Conservation (phyloP, 345 rosid genomes). For the Eutrema yunnanense region DNA sequence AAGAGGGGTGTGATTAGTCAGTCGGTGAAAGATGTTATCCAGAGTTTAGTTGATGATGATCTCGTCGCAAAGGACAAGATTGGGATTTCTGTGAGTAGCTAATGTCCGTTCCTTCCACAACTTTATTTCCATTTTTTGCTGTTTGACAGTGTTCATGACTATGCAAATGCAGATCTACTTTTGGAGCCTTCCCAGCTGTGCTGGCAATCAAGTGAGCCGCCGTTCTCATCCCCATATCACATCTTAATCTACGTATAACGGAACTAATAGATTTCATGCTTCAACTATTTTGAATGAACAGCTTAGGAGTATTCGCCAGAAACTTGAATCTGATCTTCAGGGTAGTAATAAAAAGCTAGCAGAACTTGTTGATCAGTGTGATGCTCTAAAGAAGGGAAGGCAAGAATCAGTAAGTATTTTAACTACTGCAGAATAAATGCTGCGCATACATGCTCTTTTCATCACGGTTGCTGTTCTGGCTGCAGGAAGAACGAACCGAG, state of each 20-base stretch:
- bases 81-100: slow-evolving; percentile 74
- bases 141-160: not conserved
- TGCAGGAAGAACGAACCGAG: slow-evolving; percentile 65
- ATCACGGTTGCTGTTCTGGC: not conserved
- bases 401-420: slow-evolving; percentile 66
- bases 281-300: slow-evolving; percentile 22
- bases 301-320: slow-evolving; percentile 61
- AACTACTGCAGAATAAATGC: not conserved
- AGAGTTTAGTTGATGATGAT: slow-evolving; percentile 91
- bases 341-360: slow-evolving; percentile 55
- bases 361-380: slow-evolving; percentile 64
- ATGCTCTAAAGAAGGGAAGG: slow-evolving; percentile 69
- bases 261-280: not conserved
- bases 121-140: not conserved
- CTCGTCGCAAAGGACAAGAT: slow-evolving; percentile 85
- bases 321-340: slow-evolving; percentile 77
- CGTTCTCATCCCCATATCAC: not conserved
- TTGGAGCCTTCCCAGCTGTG: slow-evolving; percentile 98
- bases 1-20: slow-evolving; percentile 84
- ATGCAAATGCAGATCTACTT: slow-evolving; percentile 60
- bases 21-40: slow-evolving; percentile 94
- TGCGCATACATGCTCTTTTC: not conserved
- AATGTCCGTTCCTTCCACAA: not conserved
- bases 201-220: slow-evolving; percentile 79
- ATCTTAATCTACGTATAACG: not conserved